Evolutionary conservation across 2,329 filamentous ascomycete genomes (phyloP).

Genomic region (Stagonosporopsis rhizophila): DNA sequence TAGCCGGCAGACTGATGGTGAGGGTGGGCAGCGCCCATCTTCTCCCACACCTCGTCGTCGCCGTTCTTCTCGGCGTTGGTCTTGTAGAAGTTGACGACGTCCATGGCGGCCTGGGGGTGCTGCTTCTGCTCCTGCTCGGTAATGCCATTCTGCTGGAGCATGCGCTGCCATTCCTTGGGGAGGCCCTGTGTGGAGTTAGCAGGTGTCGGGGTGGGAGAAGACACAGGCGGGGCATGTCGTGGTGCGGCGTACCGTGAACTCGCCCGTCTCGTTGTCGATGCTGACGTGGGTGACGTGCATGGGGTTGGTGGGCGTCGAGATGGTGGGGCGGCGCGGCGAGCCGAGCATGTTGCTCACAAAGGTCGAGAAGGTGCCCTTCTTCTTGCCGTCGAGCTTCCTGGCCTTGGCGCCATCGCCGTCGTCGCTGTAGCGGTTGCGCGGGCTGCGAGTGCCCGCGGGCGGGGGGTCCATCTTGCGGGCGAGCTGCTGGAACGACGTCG

Average conservation of each 20-base stretch:
- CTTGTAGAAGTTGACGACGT: slow-evolving; percentile 97
- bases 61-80: slow-evolving; percentile 82
- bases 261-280: slow-evolving; percentile 93
- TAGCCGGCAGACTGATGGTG: slow-evolving; percentile 51
- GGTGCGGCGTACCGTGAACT: slow-evolving; percentile 76
- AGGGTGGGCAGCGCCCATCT: slow-evolving; percentile 86
- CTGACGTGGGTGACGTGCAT: slow-evolving; percentile 98
- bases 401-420: slow-evolving; percentile 40
- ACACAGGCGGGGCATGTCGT: not conserved
- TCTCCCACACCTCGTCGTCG: slow-evolving; percentile 91
- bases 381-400: slow-evolving; percentile 48
- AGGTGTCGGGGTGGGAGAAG: not conserved
- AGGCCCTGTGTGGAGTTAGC: slow-evolving; percentile 69
- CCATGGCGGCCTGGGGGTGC: slow-evolving; percentile 92
- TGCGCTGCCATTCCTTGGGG: slow-evolving; percentile 96
- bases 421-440: slow-evolving; percentile 51
- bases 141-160: slow-evolving; percentile 95
- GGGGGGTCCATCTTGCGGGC: slow-evolving; percentile 55
- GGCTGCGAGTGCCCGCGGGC: slow-evolving; percentile 45
- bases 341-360: slow-evolving; percentile 51
- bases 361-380: slow-evolving; percentile 51
- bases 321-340: slow-evolving; percentile 87
- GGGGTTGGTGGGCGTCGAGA: slow-evolving; percentile 97
- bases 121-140: slow-evolving; percentile 94
- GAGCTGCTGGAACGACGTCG: slow-evolving; percentile 52